Evolutionary conservation across 805 yeast genomes (phyloP).

Genomic region (Tetrapisispora namnaoensis): DNA sequence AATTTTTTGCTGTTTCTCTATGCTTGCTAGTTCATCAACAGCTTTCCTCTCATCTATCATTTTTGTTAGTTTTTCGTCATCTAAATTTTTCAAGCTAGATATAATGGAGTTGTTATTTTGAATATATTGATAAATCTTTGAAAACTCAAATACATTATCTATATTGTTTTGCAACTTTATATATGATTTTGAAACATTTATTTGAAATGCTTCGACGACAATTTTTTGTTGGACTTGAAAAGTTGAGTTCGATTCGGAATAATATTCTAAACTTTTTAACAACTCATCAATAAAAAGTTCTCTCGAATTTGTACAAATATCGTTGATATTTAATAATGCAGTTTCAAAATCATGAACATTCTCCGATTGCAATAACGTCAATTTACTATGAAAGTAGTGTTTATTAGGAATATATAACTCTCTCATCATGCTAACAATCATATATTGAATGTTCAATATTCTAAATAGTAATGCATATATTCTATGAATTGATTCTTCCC

Average conservation of each 20-base stretch:
- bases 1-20: constrained; percentile 9
- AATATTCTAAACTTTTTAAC: constrained; percentile 6
- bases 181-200: constrained; percentile 8
- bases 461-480: constrained; percentile 31
- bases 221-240: constrained; percentile 14
- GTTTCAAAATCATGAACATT: constrained; percentile 21
- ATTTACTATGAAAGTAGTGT: constrained; percentile 9
- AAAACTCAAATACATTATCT: constrained; percentile 11
- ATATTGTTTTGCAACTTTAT: constrained; percentile 10
- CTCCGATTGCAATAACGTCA: constrained; percentile 13
- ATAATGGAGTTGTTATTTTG: constrained; percentile 9
- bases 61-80: constrained; percentile 11
- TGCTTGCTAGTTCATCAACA: constrained; percentile 13
- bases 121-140: constrained; percentile 18
- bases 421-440: constrained; percentile 15
- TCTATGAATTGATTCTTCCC: constrained; percentile 38
- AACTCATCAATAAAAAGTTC: constrained; percentile 5
- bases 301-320: constrained; percentile 6
- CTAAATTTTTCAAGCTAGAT: constrained; percentile 7
- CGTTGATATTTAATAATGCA: constrained; percentile 12
- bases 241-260: constrained; percentile 4
- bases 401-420: constrained; percentile 24
- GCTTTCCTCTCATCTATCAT: constrained; percentile 22
- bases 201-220: constrained; percentile 13
- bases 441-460: constrained; percentile 10